These are phyloP conservation scores for Blattamonas nauphoetae DNA, from an alignment of 78 protist genomes.

Conservation along the genomic window DNA sequence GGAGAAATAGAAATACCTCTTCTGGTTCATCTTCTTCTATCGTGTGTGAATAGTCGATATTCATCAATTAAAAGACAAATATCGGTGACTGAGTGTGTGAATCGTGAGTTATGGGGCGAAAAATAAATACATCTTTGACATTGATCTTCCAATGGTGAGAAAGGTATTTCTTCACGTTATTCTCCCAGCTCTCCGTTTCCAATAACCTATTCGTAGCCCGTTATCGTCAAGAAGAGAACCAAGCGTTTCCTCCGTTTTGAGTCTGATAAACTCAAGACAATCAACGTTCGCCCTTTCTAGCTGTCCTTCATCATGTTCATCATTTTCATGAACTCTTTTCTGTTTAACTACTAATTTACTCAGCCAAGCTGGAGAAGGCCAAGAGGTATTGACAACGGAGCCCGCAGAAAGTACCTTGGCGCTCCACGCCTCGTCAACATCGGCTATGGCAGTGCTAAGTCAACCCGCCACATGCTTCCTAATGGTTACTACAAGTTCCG, in stretches of 20 bases:
- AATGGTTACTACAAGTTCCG: slow-evolving; percentile 9
- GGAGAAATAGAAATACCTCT: too few species aligned
- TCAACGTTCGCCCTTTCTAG: not conserved
- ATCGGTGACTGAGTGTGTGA: too few species aligned
- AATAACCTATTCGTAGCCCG: too few species aligned
- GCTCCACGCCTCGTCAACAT: not conserved
- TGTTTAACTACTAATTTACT: not conserved
- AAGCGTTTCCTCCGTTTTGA: slow-evolving; percentile 14
- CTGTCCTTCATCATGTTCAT: not conserved
- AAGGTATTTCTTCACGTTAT: too few species aligned
- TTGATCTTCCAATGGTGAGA: too few species aligned
- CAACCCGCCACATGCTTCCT: slow-evolving; percentile 10
- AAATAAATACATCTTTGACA: too few species aligned
- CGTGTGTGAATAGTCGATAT: too few species aligned
- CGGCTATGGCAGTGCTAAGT: slow-evolving; percentile 23
- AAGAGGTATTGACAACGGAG: slow-evolving; percentile 21
- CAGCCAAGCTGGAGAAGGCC: slow-evolving; percentile 29
- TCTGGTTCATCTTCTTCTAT: too few species aligned
- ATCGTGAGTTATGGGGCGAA: too few species aligned
- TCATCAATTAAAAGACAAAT: too few species aligned
- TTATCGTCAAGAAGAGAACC: slow-evolving; percentile 16
- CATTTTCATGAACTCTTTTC: not conserved
- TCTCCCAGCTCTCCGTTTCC: too few species aligned
- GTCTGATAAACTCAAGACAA: slow-evolving; percentile 15
- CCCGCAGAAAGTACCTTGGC: not conserved